A percentile compares a stretch with the other conserved stretches of the same genome.
These are phyloP conservation scores for Hypericum perforatum DNA, from an alignment of 345 rosid species.

Conservation along the genomic window DNA sequence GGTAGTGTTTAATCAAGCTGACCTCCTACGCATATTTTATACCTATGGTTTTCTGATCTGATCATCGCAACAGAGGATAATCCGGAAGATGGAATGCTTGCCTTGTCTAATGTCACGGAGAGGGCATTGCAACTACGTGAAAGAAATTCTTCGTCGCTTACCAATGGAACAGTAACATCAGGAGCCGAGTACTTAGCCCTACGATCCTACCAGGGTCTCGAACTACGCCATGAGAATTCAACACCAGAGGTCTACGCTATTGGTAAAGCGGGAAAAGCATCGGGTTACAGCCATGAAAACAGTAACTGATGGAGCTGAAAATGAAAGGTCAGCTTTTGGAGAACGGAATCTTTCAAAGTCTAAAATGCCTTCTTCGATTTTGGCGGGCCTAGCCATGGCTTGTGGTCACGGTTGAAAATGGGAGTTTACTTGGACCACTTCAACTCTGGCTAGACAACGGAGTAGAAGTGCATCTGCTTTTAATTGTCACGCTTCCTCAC, in stretches of 20 bases:
- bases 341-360: no score
- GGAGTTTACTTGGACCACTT: no score
- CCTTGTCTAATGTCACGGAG: conserved; percentile 50
- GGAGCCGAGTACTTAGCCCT: conserved; percentile 64
- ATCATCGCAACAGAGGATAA: conserved; percentile 14
- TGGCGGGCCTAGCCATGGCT: no score
- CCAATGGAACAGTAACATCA: conserved; percentile 56
- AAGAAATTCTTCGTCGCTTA: conserved; percentile 21
- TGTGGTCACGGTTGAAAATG: no score
- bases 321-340: no score
- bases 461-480: no score
- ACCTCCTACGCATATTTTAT: neutral
- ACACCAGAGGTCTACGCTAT: conserved; percentile 39
- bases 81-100: conserved; percentile 38
- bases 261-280: conserved; percentile 81
- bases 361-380: no score
- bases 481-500: no score
- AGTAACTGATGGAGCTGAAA: neutral
- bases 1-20: conserved; percentile 36
- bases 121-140: conserved; percentile 60
- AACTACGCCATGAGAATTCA: conserved; percentile 33
- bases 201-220: conserved; percentile 73
- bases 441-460: no score
- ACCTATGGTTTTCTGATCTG: neutral
- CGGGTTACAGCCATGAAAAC: conserved; percentile 19